These are phyloP conservation scores for Zoysia pacifica DNA, from an alignment of 176 grass and related monocot species.

Conservation along the genomic window DNA sequence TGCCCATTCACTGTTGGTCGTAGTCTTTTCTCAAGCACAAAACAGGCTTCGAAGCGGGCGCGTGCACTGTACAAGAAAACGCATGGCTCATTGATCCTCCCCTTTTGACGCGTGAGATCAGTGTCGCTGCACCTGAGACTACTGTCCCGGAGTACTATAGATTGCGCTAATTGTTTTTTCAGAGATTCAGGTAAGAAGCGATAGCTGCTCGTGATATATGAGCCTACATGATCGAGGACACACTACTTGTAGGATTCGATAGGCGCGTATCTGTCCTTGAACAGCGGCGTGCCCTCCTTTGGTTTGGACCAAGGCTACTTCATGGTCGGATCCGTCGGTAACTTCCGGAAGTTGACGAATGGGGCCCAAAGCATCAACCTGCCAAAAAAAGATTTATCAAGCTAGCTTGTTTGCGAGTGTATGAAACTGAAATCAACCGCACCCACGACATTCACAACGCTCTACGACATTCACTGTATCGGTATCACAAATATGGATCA, in stretches of 20 bases:
- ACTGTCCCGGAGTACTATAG: slow-evolving; percentile 5
- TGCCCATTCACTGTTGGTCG: neutral
- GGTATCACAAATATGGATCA: neutral
- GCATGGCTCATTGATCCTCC: neutral
- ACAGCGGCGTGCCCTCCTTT: slow-evolving; percentile 75
- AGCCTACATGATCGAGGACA: neutral
- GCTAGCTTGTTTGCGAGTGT: neutral
- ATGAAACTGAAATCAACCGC: neutral
- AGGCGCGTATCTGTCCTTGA: slow-evolving; percentile 59
- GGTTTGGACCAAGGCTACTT: slow-evolving; percentile 89
- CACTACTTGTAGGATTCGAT: slow-evolving; percentile 29
- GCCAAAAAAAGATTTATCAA: neutral
- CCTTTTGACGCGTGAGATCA: slow-evolving; percentile 10
- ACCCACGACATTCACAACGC: too few relatives aligned
- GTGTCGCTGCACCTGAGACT: slow-evolving; percentile 13
- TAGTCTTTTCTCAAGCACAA: slow-evolving; percentile 34
- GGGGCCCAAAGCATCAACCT: slow-evolving; percentile 89
- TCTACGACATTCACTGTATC: too few relatives aligned
- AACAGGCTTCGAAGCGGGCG: neutral
- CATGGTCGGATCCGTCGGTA: slow-evolving; percentile 96
- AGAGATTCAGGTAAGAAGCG: slow-evolving; percentile 28
- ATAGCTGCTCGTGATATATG: neutral
- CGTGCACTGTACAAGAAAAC: neutral
- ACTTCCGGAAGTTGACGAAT: slow-evolving; percentile 89
- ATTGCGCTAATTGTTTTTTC: slow-evolving; percentile 12